Percentiles rank a stretch among this genome's conserved stretches.
Evolutionary conservation across 1,139 yeast genomes (phyloP).

Genomic region (Blastobotrys elegans): DNA sequence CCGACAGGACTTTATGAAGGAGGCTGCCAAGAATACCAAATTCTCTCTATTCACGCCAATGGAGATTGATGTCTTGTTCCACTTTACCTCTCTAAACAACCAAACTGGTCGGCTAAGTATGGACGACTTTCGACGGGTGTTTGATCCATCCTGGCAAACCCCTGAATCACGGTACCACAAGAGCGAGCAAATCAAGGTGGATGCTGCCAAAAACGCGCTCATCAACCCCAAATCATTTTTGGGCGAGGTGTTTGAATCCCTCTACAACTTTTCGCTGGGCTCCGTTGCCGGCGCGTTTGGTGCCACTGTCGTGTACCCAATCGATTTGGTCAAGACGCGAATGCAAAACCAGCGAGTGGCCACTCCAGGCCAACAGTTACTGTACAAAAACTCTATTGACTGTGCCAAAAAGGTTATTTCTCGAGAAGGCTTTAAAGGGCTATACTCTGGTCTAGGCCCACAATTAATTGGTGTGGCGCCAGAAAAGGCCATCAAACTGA

Average conservation of each 20-base stretch:
- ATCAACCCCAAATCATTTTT: constrained; percentile 37
- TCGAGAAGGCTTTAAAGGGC: constrained; percentile 80
- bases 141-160: constrained; percentile 44
- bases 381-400: constrained; percentile 77
- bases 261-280: constrained; percentile 84
- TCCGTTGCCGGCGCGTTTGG: constrained; percentile 97
- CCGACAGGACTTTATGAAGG: constrained; percentile 37
- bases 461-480: constrained; percentile 97
- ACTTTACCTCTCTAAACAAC: constrained; percentile 38
- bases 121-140: constrained; percentile 39
- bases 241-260: constrained; percentile 64
- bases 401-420: constrained; percentile 75
- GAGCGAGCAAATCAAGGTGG: constrained; percentile 33
- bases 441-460: constrained; percentile 90
- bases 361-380: constrained; percentile 45
- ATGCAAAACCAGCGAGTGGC: constrained; percentile 90
- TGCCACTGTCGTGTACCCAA: constrained; percentile 97
- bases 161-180: constrained; percentile 34
- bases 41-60: constrained; percentile 43
- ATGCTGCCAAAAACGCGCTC: constrained; percentile 41
- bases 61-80: constrained; percentile 42
- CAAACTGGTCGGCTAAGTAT: constrained; percentile 35
- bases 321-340: constrained; percentile 91
- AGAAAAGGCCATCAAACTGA: constrained; percentile 93
- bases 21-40: constrained; percentile 39